Evolutionary conservation across 2,329 filamentous ascomycete species (phyloP), one percentile per base, ranked within the genome.

Genomic region (Monilinia polystroma): DNA sequence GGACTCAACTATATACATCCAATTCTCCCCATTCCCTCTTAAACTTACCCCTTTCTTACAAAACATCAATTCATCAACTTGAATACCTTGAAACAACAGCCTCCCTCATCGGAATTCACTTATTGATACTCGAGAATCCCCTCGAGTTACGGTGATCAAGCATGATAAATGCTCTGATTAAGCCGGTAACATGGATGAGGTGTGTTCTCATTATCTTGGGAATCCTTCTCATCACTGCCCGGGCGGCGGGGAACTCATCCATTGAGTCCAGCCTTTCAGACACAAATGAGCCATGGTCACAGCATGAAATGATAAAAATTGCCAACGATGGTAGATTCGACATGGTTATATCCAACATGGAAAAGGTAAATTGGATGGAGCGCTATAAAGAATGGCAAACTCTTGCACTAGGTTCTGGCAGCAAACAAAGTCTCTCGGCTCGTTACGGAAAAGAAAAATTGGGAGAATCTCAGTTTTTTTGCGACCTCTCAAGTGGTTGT

Each of bases 401-500:
- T 23, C 11, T 10, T 7, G 47, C 49, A 18, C 23, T 35, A 16
- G 5, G 38, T 4, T 35, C 20, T 18, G 3, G 5, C 7, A 51
- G 45, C 5, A 7, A 3, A 29, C 32, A 38, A 10, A 60, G 55
- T 47, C 23, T 60, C 3, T 49, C 64, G 14, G 29, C 47, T 53
- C 35, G 55, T 1, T 66, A 53, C 5, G 64, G 55, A 16, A 38
- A 56, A 6, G 23, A 60, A n/a, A 49, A 43, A 23, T n/a, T 59
- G 14, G 64, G 64, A 2, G 26, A 54, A 12, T 20, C 47, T 20
- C 12, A 53, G 11, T 66, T 55, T 55, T 32, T 53, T 23, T 66
- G 64, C n/a, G 47, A 60, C 32, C 20, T 35, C 2, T 38, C 60
- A 18, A 60, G 38, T 20, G 64, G 55, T 1, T 66, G 64, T 32